Evolutionary conservation across 345 rosid genomes (phyloP).

Genomic region (Heritiera littoralis): DNA sequence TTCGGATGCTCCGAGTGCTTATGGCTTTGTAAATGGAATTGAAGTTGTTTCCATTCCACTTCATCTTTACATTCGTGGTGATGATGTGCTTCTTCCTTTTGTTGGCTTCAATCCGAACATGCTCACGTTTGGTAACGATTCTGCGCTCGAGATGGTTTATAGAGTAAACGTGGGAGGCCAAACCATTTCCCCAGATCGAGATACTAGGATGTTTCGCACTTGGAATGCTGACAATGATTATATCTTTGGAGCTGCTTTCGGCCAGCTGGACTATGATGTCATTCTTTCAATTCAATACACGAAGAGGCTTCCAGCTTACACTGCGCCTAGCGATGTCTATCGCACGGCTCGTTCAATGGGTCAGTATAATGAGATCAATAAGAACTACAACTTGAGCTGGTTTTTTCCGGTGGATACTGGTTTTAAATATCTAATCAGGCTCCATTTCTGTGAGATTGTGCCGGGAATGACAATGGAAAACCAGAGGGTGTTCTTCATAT

Average conservation of each 20-base stretch:
- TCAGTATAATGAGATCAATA: background rate
- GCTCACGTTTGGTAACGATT: background rate
- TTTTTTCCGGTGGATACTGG: conserved; percentile 34
- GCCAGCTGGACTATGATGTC: background rate
- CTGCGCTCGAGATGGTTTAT: conserved; percentile 33
- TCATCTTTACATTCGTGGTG: conserved; percentile 26
- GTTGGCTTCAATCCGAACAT: background rate
- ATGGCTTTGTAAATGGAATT: conserved; percentile 1
- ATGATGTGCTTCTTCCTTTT: background rate
- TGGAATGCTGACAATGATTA: conserved; percentile 35
- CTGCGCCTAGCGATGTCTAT: conserved; percentile 39
- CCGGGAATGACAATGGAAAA: background rate
- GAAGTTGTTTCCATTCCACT: conserved; percentile 35
- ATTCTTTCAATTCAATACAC: conserved; percentile 1
- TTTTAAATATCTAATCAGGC: conserved; percentile 39
- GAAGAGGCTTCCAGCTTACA: conserved; percentile 18
- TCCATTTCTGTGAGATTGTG: conserved; percentile 50
- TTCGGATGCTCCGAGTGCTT: conserved; percentile 9
- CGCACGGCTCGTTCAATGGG: conserved; percentile 39
- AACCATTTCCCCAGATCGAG: conserved; percentile 11
- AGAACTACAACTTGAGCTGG: conserved; percentile 40
- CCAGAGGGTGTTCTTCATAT: conserved; percentile 32
- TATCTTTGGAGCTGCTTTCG: conserved; percentile 1
- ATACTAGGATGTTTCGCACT: conserved; percentile 33
- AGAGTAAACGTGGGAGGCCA: conserved; percentile 43